Evolutionary conservation across 768 basidiomycete genomes (phyloP).

Genomic region (Lactarius vividus): DNA sequence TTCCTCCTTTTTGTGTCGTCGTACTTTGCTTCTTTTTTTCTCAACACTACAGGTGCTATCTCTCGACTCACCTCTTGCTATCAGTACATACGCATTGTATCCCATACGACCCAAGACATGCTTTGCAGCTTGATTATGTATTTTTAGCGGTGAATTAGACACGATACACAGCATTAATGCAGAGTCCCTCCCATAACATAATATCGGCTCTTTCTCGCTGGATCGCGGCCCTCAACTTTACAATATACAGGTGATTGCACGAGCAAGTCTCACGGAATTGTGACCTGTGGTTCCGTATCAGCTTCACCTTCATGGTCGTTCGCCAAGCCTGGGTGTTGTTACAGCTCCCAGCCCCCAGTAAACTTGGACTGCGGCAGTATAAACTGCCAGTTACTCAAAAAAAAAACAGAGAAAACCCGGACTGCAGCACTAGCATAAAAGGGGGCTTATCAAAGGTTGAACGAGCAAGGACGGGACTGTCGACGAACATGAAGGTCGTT

Average conservation of each 20-base stretch:
- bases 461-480: too few relatives aligned
- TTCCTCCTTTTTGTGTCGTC: background rate
- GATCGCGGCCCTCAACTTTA: background rate
- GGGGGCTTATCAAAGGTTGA: slow-evolving; percentile 3
- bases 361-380: too few relatives aligned
- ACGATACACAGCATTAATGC: slow-evolving; percentile 13
- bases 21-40: background rate
- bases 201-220: too few relatives aligned
- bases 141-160: slow-evolving; percentile 21
- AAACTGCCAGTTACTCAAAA: too few relatives aligned
- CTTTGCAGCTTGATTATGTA: slow-evolving; percentile 18
- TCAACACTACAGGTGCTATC: slow-evolving; percentile 4
- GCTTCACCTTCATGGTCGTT: slow-evolving; percentile 4
- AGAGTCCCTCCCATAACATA: background rate
- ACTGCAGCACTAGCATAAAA: background rate
- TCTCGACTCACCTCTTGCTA: slow-evolving; percentile 8
- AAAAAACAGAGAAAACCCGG: background rate
- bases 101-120: slow-evolving; percentile 1
- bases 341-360: background rate
- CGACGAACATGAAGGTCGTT: too few relatives aligned
- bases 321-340: background rate
- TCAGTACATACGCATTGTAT: slow-evolving; percentile 16
- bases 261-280: too few relatives aligned
- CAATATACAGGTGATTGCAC: background rate
- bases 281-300: background rate